Percentiles rank a stretch among this genome's conserved stretches.
Evolutionary conservation across 1,284 basidiomycete species (phyloP).

Genomic region (Inonotus obliquus): DNA sequence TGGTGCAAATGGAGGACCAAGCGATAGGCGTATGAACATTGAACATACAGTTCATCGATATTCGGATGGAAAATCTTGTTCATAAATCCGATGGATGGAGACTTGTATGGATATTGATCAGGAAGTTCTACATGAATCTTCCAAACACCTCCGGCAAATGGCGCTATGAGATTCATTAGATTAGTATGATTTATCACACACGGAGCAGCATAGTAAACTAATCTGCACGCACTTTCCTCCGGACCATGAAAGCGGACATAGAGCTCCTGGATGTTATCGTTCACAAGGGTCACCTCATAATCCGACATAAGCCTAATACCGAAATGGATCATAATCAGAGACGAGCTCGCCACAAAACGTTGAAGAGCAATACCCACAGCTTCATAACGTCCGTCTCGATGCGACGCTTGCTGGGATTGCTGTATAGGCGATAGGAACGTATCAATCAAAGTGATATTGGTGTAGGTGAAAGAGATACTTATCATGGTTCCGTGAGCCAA

Average conservation of each 20-base stretch:
- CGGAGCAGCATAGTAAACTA: background rate
- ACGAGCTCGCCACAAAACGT: conserved; percentile 2
- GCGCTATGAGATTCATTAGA: conserved; percentile 51
- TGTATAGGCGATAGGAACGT: conserved; percentile 34
- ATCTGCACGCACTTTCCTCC: conserved; percentile 75
- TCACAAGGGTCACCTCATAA: conserved; percentile 94
- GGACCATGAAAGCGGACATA: conserved; percentile 95
- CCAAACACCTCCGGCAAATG: conserved; percentile 95
- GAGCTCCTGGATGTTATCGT: conserved; percentile 99
- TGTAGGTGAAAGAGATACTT: background rate
- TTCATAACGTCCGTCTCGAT: conserved; percentile 99
- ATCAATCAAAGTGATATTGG: conserved; percentile 5
- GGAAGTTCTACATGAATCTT: conserved; percentile 99
- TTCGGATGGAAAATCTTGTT: conserved; percentile 99
- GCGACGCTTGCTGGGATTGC: conserved; percentile 75
- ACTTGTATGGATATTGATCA: conserved; percentile 98
- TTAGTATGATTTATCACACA: background rate
- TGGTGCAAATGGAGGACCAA: conserved; percentile 9
- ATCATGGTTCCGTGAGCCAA: conserved; percentile 2
- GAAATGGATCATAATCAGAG: background rate
- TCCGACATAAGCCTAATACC: conserved; percentile 85
- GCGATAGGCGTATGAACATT: conserved; percentile 28
- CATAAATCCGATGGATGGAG: conserved; percentile 98
- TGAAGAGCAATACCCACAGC: conserved; percentile 55
- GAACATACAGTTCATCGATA: conserved; percentile 86